A percentile compares a stretch with the other conserved stretches of the same genome.
Evolutionary conservation across 73 alveolate genomes (phyloP).

Genomic region (Paramecium pentaurelia): DNA sequence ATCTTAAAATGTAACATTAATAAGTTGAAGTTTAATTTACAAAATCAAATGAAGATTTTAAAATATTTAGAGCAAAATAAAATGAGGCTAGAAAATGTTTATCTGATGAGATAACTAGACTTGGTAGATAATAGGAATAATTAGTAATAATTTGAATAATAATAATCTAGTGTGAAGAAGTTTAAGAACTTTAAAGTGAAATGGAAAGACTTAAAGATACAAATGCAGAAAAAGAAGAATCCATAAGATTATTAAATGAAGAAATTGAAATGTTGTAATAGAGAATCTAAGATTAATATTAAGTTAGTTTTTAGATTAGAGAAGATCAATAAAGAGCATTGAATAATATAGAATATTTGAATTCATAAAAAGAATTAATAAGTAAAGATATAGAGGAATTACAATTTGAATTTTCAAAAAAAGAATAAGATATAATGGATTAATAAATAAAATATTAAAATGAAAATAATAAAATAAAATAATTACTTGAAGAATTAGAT

Average conservation of each 20-base stretch:
- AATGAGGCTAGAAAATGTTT: background rate
- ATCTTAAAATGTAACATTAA: background rate
- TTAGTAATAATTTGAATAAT: background rate
- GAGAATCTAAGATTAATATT: conserved; percentile 3
- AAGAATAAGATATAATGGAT: background rate
- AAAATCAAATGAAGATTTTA: conserved; percentile 33
- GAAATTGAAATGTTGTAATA: conserved; percentile 36
- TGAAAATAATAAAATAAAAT: background rate
- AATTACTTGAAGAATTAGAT: background rate
- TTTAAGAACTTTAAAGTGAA: background rate
- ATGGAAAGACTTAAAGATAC: background rate
- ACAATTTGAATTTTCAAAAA: background rate
- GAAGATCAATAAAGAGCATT: background rate
- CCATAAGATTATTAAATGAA: conserved; percentile 10
- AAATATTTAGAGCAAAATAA: background rate
- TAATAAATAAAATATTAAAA: background rate
- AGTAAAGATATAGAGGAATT: background rate
- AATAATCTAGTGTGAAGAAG: background rate
- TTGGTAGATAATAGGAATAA: background rate
- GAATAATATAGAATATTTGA: background rate
- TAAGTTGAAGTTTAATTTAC: background rate
- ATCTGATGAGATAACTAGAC: background rate
- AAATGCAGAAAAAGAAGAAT: conserved; percentile 44
- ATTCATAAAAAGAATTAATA: background rate
- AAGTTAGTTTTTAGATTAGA: conserved; percentile 21